Evolutionary conservation across 1,139 yeast species (phyloP).

Genomic region (Nakaseomyces uthaithaninus): DNA sequence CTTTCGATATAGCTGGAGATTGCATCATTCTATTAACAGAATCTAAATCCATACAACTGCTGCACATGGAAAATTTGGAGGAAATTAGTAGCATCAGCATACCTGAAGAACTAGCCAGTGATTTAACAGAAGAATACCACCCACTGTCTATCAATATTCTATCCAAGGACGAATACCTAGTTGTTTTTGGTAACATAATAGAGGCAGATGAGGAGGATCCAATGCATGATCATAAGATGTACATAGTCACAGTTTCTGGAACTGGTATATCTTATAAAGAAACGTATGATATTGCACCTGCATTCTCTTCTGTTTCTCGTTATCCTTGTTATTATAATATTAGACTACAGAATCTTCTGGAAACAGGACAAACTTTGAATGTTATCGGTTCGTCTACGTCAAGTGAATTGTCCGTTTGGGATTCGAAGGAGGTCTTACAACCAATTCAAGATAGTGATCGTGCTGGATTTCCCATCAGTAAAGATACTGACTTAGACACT

Average conservation of each 20-base stretch:
- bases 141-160: constrained; percentile 19
- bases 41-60: constrained; percentile 10
- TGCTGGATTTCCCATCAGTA: constrained; percentile 64
- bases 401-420: constrained; percentile 46
- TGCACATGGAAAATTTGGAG: neutral
- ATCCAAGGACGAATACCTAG: constrained; percentile 14
- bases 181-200: constrained; percentile 21
- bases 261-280: constrained; percentile 27
- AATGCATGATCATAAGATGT: constrained; percentile 23
- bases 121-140: constrained; percentile 15
- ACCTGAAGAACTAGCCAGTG: constrained; percentile 16
- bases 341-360: constrained; percentile 40
- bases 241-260: constrained; percentile 14
- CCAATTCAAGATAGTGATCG: constrained; percentile 61
- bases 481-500: constrained; percentile 56
- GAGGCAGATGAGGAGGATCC: constrained; percentile 18
- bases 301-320: constrained; percentile 50
- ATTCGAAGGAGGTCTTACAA: constrained; percentile 29
- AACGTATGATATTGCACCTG: constrained; percentile 47
- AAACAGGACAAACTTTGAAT: constrained; percentile 31
- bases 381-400: constrained; percentile 55
- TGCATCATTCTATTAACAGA: constrained; percentile 11
- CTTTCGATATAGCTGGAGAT: constrained; percentile 16
- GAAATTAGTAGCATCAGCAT: neutral
- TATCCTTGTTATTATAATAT: constrained; percentile 42